A percentile compares a stretch with the other conserved stretches of the same genome.
Evolutionary conservation across 2,329 filamentous ascomycete genomes (phyloP).

Genomic region (Cercospora brassicicola): DNA sequence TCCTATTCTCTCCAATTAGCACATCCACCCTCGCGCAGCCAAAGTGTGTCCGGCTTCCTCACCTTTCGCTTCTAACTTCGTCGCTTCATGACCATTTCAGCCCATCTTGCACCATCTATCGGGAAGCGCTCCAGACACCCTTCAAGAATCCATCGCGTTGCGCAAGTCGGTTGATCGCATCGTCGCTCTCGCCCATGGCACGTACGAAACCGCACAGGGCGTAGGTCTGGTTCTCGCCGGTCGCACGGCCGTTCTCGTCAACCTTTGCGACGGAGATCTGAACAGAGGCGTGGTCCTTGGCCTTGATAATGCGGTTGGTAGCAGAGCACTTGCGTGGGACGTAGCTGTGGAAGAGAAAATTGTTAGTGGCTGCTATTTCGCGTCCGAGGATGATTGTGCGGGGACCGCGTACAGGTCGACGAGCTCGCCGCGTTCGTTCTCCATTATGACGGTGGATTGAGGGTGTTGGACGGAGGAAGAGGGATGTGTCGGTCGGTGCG

Average conservation of each 20-base stretch:
- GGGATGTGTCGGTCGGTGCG: neutral
- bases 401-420: conserved; percentile 82
- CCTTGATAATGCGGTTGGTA: conserved; percentile 99
- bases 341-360: conserved; percentile 62
- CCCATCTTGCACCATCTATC: conserved; percentile 44
- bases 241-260: conserved; percentile 96
- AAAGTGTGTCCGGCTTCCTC: neutral
- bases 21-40: neutral
- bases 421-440: conserved; percentile 99
- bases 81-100: conserved; percentile 3
- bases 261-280: conserved; percentile 98
- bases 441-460: conserved; percentile 63
- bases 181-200: conserved; percentile 96
- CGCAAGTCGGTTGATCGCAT: conserved; percentile 90
- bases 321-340: conserved; percentile 98
- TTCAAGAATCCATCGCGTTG: conserved; percentile 97
- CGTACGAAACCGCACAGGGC: conserved; percentile 97
- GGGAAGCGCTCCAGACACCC: conserved; percentile 83
- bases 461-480: conserved; percentile 8
- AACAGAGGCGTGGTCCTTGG: conserved; percentile 98
- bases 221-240: conserved; percentile 96
- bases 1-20: neutral
- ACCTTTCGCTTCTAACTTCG: conserved; percentile 1
- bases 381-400: conserved; percentile 11
- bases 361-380: conserved; percentile 34